Base-by-base conservation (phyloP, 1,139 yeast genomes). In the Yamadazyma blattariae region DNA sequence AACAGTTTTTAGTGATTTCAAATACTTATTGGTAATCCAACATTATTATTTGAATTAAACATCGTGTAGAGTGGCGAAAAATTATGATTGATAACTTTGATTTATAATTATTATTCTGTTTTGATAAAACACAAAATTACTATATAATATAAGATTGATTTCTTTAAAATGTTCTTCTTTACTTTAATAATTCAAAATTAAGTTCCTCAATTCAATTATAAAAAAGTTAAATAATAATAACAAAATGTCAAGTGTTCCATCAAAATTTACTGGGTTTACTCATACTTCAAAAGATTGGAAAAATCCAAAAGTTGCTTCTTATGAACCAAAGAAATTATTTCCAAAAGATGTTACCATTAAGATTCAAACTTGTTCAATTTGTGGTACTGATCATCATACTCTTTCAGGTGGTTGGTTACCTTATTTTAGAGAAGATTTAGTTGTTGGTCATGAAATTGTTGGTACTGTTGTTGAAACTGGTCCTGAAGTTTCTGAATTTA, bases 401-500 rank as follows among this genome's bases (percentile, higher is more conserved):
- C 60, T 60, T n/a, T 45, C 52, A 13, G 71, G 64, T 12, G 63
- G 62, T 16, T 71, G 77, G 77, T 58, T 56, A 4, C 52, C 61
- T 32, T 46, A 52, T 3, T 20, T 58, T 57, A 25, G 53, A 50
- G 24, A 67, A 58, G 54, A 49, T 36, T 45, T 54, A 22, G 54
- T 56, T 5, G 11, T 22, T 3, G 35, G 73, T 71, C 69, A 68
- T 56, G 84, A 77, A 51, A 75, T 76, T 41, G 56, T 72, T 30
- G 85, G 83, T 27, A 56, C 61, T 18, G 82, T 77, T 23, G 54
- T 68, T 30, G 59, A 56, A 23, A 50, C 69, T 8, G 79, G 79
- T 28, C 47, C 57, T 16, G 52, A 61, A 30, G 68, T 64, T 33
- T 50, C 51, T 18, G 34, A 41, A 62, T 54, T 72, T 49, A 67